Base-by-base conservation (phyloP, 495 filamentous ascomycete species). In the Parathielavia appendiculata region DNA sequence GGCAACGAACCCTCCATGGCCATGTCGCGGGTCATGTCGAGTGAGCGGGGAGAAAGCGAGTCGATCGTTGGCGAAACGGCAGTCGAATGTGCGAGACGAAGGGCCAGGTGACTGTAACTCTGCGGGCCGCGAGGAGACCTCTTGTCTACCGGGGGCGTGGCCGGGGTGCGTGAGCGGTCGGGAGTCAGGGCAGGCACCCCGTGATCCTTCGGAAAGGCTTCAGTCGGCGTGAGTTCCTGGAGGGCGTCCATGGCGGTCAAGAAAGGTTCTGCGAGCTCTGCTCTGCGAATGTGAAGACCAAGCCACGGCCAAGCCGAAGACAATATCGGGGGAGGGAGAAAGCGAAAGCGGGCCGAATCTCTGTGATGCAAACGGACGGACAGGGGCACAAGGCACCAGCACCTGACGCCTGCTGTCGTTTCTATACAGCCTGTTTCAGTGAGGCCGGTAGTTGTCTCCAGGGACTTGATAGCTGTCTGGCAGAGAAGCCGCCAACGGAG, bases 341-440 rank as follows among this genome's bases (percentile, higher is more conserved):
- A 22, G 36, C 23, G 41, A 44, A 51, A 44, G 55, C 55, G 36
- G 55, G 55, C 47, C 46, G 34, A 44, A n/a, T 7, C 5, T 19
- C 5, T 19, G 19, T 1, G 13, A 34, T 57, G 55, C 55, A 57
- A 57, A 57, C 55, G 53, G 53, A 56, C 41, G 22, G 19, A 39
- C 16, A 41, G 51, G 55, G 46, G 47, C 3, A 12, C 26, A 30
- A 38, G 51, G 38, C 55, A 50, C 35, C 50, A n/a, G 26, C 30
- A 30, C 44, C 46, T 46, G 55, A 26, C 46, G 17, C 46, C 47
- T 39, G 46, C 47, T 35, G 55, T 35, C 47, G 36, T 22, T 30
- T 19, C 39, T 34, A 23, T 22, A 57, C 46, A 46, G 46, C 47
- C 55, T 43, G 11, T 57, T 38, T 51, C 39, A 38, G 6, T 26